Evolutionary conservation across 2,329 filamentous ascomycete genomes (phyloP).

Genomic region (Fusarium clavum): DNA sequence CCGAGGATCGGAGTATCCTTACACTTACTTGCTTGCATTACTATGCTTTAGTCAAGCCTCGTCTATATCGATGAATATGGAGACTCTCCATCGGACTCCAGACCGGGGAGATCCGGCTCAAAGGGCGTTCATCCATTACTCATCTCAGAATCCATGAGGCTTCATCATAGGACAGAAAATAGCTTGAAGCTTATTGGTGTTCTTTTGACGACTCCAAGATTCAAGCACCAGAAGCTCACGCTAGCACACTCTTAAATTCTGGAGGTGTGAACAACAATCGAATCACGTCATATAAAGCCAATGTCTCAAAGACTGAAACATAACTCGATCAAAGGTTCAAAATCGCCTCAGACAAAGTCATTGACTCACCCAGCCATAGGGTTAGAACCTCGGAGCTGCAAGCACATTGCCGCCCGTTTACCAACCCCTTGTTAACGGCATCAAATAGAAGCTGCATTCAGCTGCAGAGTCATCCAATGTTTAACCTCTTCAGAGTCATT

Average conservation of each 20-base stretch:
- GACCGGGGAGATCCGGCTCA: not conserved
- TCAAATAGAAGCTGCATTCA: constrained; percentile 28
- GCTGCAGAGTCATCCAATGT: constrained; percentile 28
- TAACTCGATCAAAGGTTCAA: constrained; percentile 8
- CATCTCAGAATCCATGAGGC: not conserved
- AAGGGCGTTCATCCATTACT: not conserved
- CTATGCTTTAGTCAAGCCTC: not conserved
- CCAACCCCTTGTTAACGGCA: not conserved
- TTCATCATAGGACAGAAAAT: not conserved
- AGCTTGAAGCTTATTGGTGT: not conserved
- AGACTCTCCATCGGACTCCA: not conserved
- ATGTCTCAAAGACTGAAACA: constrained; percentile 12
- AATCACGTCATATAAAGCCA: constrained; percentile 10
- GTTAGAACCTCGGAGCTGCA: not conserved
- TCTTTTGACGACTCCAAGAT: not conserved
- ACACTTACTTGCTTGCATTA: not conserved
- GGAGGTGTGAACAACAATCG: not conserved
- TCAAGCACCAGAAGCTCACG: not conserved
- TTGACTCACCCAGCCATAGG: constrained; percentile 9
- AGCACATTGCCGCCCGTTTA: constrained; percentile 17
- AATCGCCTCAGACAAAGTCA: constrained; percentile 22
- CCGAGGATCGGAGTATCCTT: not conserved
- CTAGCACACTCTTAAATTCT: not conserved
- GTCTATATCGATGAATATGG: not conserved
- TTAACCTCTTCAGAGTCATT: constrained; percentile 14